Base-by-base conservation (phyloP, 1,284 basidiomycete genomes). In the Ceratorhiza oryzae-sativae region DNA sequence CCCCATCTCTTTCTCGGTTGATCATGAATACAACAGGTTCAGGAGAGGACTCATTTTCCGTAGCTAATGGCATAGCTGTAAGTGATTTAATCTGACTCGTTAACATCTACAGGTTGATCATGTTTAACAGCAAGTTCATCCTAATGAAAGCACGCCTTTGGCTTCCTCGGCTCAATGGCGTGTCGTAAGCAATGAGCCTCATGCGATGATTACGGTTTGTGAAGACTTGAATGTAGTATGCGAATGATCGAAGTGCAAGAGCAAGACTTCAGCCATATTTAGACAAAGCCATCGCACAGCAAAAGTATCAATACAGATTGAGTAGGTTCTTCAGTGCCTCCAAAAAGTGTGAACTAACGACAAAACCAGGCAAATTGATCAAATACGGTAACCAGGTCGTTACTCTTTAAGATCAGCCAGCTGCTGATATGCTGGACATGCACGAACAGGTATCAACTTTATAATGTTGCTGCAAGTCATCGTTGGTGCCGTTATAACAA, bases 251-350 rank as follows among this genome's bases (percentile, higher is more conserved):
- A 30, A 68, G 65, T 46, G 65, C 65, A 18, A 32, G 30, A 53
- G 49, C 32, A 18, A 68, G 65, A 41, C 65, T 68, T 45, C 65
- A 68, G 25, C 65, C 65, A 18, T 68, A 46, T 39, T 41, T 68
- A 30, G 27, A 68, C 65, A 68, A 58, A 23, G 65, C 65, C 8
- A 68, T 68, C 46, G 23, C 49, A 3, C 36, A 41, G 32, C 65
- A 68, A 18, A 68, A 68, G 23, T 68, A 68, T n/a, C 65, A 68
- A 30, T 55, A 68, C 30, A 56, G 39, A 20, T 41, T 68, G 25
- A 41, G 65, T 68, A n/a, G 9, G 65, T 68, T 27, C 25, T n/a
- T n/a, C 36, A 15, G n/a, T 23, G 34, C 15, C 23, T 9, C 9
- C 9, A 39, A 42, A 6, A 12, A 6, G n/a, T 13, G 2, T n/a